Evolutionary conservation across 768 basidiomycete species (phyloP).

Genomic region (Leccinum ochraceum): DNA sequence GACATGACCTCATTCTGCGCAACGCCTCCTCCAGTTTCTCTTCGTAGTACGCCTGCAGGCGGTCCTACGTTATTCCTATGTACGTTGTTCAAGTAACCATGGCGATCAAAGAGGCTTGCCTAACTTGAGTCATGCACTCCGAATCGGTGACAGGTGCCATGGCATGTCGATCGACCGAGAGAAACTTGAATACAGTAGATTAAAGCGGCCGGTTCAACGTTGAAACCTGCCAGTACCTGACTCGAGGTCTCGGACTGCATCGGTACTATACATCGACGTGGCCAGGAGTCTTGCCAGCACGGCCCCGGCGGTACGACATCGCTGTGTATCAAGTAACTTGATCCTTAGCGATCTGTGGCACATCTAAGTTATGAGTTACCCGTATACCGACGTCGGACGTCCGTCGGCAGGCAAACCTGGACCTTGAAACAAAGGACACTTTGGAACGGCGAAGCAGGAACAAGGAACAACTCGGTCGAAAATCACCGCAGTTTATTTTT

Average conservation of each 20-base stretch:
- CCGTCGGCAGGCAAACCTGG: too few species aligned
- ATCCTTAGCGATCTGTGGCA: too few species aligned
- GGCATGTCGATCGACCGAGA: neutral
- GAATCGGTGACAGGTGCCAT: neutral
- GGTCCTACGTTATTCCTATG: too few species aligned
- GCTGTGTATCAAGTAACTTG: too few species aligned
- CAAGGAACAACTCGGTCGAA: too few species aligned
- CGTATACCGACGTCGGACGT: too few species aligned
- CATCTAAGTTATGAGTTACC: too few species aligned
- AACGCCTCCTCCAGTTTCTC: slow-evolving; percentile 39
- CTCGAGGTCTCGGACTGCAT: neutral
- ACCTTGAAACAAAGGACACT: too few species aligned
- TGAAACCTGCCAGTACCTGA: neutral
- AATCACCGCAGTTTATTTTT: too few species aligned
- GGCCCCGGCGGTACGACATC: too few species aligned
- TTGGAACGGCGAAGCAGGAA: too few species aligned
- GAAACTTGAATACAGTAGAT: neutral
- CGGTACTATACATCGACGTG: neutral
- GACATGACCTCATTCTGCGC: slow-evolving; percentile 10
- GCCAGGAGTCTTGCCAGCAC: neutral
- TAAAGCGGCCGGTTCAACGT: too few species aligned
- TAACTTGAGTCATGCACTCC: neutral
- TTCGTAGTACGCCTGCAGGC: slow-evolving; percentile 41
- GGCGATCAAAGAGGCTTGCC: neutral
- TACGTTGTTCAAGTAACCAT: neutral